A percentile compares a stretch with the other conserved stretches of the same genome.
Conservation (phyloP, 169 alveolate genomes). For the Plasmodium coatneyi region DNA sequence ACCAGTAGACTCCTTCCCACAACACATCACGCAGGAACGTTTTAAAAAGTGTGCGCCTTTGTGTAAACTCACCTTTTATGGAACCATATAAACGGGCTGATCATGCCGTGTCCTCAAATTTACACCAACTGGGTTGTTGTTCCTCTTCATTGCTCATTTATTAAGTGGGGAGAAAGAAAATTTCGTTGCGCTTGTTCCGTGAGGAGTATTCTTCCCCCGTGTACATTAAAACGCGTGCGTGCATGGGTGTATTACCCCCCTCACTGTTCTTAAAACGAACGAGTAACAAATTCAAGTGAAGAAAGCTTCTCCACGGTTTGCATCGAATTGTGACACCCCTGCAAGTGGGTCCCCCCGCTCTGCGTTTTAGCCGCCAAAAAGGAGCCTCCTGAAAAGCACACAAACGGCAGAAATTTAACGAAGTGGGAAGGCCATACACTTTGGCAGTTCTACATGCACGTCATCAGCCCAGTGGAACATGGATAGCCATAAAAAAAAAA, state of each 20-base stretch:
- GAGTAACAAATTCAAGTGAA: neutral
- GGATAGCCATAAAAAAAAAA: neutral
- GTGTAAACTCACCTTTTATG: neutral
- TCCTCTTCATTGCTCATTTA: neutral
- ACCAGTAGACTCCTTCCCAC: neutral
- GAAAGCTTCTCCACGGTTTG: neutral
- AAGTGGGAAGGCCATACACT: neutral
- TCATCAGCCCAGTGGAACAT: neutral
- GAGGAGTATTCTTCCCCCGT: neutral
- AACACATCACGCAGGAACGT: neutral
- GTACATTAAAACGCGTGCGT: neutral
- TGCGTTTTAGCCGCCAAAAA: neutral
- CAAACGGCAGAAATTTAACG: neutral
- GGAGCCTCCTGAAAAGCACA: neutral
- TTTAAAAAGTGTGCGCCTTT: neutral
- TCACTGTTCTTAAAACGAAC: neutral
- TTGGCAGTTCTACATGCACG: neutral
- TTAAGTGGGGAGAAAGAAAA: neutral
- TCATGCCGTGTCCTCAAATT: neutral
- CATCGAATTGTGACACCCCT: neutral
- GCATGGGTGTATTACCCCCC: neutral
- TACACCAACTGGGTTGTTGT: neutral
- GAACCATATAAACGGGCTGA: neutral
- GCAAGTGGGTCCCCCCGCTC: neutral
- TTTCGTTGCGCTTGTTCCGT: neutral